Evolutionary conservation across 2,329 filamentous ascomycete species (phyloP), one percentile per base, ranked within the genome.

Genomic region (Stachybotrys elegans): DNA sequence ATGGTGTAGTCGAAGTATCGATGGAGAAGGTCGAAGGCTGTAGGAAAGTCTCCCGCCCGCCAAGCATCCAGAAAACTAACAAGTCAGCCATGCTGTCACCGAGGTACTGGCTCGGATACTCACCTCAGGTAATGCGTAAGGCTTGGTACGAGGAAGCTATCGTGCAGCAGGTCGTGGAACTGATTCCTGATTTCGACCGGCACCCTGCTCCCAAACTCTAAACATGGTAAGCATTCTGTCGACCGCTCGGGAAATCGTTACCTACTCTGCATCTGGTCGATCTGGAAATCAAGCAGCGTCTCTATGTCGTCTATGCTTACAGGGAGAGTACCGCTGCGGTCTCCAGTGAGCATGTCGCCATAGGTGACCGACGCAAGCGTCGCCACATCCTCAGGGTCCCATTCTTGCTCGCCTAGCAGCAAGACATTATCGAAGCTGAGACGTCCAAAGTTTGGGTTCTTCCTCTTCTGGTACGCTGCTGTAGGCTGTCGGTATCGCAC

Each of bases 1-100:
- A 94, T 90, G 2, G 91, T 93, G 64, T 95, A 96, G 63, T 98
- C 93, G 57, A 96, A 98, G 63, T 96, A 98, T 42, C 89, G 84
- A 62, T 97, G 91, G 17, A 98, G 74, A 52, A 84, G 84, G 57
- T 98, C 92, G 59, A 96, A 93, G 0, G 93, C 86, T 1, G 87
- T 88, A 12, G 87, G 83, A 57, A 92, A 94, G 63, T 97, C 90
- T 5, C 92, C 92, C 4, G 89, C 83, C 60, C 86, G 81, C 92
- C 91, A 97, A 1, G 90, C 81, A 62, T 98, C 91, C 13, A 96
- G 81, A 58, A 95, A 97, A 53, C 84, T 88, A 53, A 13, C 13
- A 32, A 13, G 13, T 59, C 31, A 62, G 50, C 19, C 19, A 23
- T 22, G n/a, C n/a, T n/a, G n/a, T n/a, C n/a, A n/a, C n/a, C n/a